Evolutionary conservation across 352 stramenopile genomes (phyloP).

Genomic region (Pythium rhizo-oryzae): DNA sequence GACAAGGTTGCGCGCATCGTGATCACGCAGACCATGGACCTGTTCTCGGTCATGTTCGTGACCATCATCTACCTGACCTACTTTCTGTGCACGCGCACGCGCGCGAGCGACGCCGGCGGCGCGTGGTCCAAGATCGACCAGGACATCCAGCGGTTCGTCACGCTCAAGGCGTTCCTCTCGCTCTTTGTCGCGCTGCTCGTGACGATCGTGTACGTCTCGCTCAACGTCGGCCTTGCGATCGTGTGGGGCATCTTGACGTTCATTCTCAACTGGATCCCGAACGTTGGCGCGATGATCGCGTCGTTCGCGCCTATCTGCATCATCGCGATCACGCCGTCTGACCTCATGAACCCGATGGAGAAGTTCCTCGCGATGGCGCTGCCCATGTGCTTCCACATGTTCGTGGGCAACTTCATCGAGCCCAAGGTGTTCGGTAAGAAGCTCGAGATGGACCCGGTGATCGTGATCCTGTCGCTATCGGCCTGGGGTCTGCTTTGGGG

Average conservation of each 20-base stretch:
- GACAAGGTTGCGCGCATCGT: constrained; percentile 85
- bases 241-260: constrained; percentile 91
- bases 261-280: constrained; percentile 90
- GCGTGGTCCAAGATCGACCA: constrained; percentile 91
- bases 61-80: constrained; percentile 91
- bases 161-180: constrained; percentile 88
- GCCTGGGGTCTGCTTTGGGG: constrained; percentile 87
- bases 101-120: constrained; percentile 79
- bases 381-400: constrained; percentile 90
- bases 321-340: constrained; percentile 82
- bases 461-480: constrained; percentile 88
- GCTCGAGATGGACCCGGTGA: constrained; percentile 86
- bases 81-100: constrained; percentile 85
- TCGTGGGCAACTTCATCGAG: constrained; percentile 90
- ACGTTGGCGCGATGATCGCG: constrained; percentile 89
- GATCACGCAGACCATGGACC: constrained; percentile 88
- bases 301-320: constrained; percentile 83
- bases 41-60: constrained; percentile 91
- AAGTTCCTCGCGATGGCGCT: constrained; percentile 87
- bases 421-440: constrained; percentile 87
- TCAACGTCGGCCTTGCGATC: constrained; percentile 86
- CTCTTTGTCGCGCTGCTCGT: constrained; percentile 88
- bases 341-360: constrained; percentile 90
- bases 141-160: constrained; percentile 89
- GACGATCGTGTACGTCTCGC: constrained; percentile 89